Percentiles rank a stretch among this genome's conserved stretches.
phyloP scores from a whole-genome alignment of 2,329 filamentous ascomycete species.

The Fusarium nygamai region DNA sequence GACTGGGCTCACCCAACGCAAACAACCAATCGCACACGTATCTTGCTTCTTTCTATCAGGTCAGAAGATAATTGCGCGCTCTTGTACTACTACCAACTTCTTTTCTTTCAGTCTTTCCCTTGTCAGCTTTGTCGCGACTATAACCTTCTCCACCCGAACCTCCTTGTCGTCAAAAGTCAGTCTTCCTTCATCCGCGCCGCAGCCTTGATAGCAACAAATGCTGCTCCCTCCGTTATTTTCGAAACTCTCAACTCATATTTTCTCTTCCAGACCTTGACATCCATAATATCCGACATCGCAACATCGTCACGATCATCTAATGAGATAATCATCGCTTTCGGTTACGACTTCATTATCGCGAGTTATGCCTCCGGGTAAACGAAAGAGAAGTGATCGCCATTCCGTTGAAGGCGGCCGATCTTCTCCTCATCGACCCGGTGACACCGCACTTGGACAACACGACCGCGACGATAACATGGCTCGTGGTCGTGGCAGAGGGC shows the following conservation, averaged over 20 bases:
- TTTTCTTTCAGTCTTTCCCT: conserved; percentile 40
- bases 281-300: background rate
- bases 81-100: conserved; percentile 1
- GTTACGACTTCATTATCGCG: conserved; percentile 30
- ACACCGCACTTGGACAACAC: conserved; percentile 65
- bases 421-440: conserved; percentile 70
- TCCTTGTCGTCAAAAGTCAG: conserved; percentile 43
- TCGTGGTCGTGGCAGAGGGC: conserved; percentile 58
- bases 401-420: conserved; percentile 63
- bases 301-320: conserved; percentile 40
- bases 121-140: conserved; percentile 27
- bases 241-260: conserved; percentile 31
- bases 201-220: conserved; percentile 28
- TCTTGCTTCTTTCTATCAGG: background rate
- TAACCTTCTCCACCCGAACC: conserved; percentile 29
- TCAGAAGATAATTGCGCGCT: background rate
- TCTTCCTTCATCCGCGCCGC: conserved; percentile 37
- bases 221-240: conserved; percentile 5
- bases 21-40: conserved; percentile 15
- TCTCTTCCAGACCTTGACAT: conserved; percentile 16
- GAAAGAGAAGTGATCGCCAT: conserved; percentile 66
- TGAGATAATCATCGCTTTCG: conserved; percentile 45
- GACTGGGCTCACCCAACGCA: conserved; percentile 28
- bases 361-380: conserved; percentile 65
- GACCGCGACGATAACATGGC: conserved; percentile 63